A percentile compares a stretch with the other conserved stretches of the same genome.
phyloP scores from a whole-genome alignment of 495 filamentous ascomycete species.

The Aspergillus ostianus region DNA sequence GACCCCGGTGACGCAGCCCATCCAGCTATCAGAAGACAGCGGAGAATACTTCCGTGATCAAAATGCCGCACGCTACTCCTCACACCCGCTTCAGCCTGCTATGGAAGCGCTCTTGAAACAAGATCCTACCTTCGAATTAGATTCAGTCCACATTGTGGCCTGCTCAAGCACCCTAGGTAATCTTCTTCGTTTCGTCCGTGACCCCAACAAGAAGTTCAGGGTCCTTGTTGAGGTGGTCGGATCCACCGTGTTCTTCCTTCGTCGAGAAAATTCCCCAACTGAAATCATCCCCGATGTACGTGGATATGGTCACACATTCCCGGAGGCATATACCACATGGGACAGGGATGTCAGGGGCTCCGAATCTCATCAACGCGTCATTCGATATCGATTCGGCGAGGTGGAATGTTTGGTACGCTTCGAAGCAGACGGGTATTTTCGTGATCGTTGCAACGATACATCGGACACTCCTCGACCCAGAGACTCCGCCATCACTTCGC shows the following conservation, averaged over 20 bases:
- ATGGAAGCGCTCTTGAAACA: conserved; percentile 44
- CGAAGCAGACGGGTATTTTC: conserved; percentile 60
- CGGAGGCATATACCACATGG: conserved; percentile 63
- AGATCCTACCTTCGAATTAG: conserved; percentile 34
- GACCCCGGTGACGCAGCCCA: conserved; percentile 46
- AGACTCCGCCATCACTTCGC: neutral
- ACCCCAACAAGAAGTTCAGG: conserved; percentile 50
- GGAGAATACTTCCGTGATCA: conserved; percentile 58
- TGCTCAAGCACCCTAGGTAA: conserved; percentile 63
- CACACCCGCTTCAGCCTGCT: conserved; percentile 58
- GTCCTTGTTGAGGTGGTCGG: conserved; percentile 59
- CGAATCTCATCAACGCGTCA: conserved; percentile 59
- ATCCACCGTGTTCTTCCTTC: conserved; percentile 61
- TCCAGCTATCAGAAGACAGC: conserved; percentile 45
- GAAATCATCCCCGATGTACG: conserved; percentile 48
- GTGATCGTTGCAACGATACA: conserved; percentile 8
- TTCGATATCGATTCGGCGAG: conserved; percentile 57
- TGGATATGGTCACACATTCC: conserved; percentile 66
- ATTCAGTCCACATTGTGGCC: conserved; percentile 55
- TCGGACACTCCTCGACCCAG: neutral
- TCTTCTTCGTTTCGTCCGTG: conserved; percentile 52
- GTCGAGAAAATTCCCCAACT: conserved; percentile 55
- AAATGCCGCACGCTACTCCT: conserved; percentile 58
- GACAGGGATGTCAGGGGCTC: conserved; percentile 46
- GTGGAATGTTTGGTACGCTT: conserved; percentile 57